A percentile compares a stretch with the other conserved stretches of the same genome.
phyloP scores from a whole-genome alignment of 768 basidiomycete genomes.

The Russula dissimulans region DNA sequence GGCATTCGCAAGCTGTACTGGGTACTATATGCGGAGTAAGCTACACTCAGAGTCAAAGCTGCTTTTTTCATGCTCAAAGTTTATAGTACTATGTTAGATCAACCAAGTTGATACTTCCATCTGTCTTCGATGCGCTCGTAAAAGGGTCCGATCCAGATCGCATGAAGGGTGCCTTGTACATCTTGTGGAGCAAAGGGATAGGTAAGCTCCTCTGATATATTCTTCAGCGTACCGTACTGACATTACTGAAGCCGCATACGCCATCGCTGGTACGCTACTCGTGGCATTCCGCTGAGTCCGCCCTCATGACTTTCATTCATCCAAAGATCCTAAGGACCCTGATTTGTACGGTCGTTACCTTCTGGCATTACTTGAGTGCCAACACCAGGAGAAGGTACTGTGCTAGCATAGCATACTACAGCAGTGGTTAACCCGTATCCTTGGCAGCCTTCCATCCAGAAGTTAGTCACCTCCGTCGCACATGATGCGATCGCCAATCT shows the following conservation, averaged over 20 bases:
- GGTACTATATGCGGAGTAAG: constrained; percentile 57
- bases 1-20: constrained; percentile 60
- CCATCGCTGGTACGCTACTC: constrained; percentile 50
- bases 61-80: neutral
- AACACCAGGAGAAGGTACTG: constrained; percentile 76
- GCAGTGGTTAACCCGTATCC: neutral
- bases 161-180: constrained; percentile 91
- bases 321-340: constrained; percentile 35
- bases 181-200: constrained; percentile 63
- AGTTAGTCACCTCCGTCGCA: constrained; percentile 52
- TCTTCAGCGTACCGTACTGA: constrained; percentile 12
- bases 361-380: constrained; percentile 57
- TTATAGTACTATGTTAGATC: constrained; percentile 46
- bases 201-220: constrained; percentile 32
- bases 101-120: constrained; percentile 53
- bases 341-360: constrained; percentile 49
- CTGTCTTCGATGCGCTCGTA: constrained; percentile 48
- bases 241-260: constrained; percentile 45
- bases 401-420: neutral
- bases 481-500: constrained; percentile 52
- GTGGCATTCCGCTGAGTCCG: neutral
- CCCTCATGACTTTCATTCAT: neutral
- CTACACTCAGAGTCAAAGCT: constrained; percentile 2
- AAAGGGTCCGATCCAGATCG: constrained; percentile 82
- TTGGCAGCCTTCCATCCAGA: constrained; percentile 63